phyloP scores from a whole-genome alignment of 192 early-diverging fungal genomes.

The Mortierella antarctica region DNA sequence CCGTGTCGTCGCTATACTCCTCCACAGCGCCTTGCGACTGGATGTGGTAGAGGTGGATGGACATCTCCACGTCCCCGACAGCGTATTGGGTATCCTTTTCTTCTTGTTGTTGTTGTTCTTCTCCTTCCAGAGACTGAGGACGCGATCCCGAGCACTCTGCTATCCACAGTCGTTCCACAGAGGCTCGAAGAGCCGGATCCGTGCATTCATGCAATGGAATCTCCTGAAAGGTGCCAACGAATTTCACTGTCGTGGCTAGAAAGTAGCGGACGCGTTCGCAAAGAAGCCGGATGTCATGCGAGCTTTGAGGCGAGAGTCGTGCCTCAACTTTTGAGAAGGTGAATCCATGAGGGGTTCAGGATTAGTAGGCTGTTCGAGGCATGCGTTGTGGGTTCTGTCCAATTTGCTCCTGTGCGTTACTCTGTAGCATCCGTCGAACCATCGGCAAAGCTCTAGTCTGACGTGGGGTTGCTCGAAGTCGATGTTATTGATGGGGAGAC shows the following conservation, averaged over 20 bases:
- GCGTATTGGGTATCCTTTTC: neutral
- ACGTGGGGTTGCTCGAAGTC: no score
- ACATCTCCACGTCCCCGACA: constrained; percentile 17
- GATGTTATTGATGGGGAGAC: no score
- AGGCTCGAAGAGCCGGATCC: constrained; percentile 8
- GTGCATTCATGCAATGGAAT: neutral
- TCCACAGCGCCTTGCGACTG: constrained; percentile 59
- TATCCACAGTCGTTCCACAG: constrained; percentile 28
- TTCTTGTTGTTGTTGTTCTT: neutral
- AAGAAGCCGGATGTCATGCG: neutral
- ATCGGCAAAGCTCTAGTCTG: no score
- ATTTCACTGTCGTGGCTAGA: neutral
- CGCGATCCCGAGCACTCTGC: constrained; percentile 23
- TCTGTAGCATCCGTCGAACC: no score
- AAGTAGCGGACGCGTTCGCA: constrained; percentile 12
- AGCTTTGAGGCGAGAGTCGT: constrained; percentile 19
- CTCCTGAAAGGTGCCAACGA: constrained; percentile 13
- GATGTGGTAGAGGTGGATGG: constrained; percentile 58
- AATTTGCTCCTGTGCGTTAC: no score
- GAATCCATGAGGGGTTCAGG: no score
- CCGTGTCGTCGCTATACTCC: constrained; percentile 45
- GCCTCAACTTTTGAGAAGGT: constrained; percentile 18
- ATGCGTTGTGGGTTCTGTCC: no score
- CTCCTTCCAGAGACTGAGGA: neutral
- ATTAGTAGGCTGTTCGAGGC: no score